Evolutionary conservation across 2,329 filamentous ascomycete genomes (phyloP), one percentile per base, ranked within the genome.

Genomic region (Claviceps humidiphila): DNA sequence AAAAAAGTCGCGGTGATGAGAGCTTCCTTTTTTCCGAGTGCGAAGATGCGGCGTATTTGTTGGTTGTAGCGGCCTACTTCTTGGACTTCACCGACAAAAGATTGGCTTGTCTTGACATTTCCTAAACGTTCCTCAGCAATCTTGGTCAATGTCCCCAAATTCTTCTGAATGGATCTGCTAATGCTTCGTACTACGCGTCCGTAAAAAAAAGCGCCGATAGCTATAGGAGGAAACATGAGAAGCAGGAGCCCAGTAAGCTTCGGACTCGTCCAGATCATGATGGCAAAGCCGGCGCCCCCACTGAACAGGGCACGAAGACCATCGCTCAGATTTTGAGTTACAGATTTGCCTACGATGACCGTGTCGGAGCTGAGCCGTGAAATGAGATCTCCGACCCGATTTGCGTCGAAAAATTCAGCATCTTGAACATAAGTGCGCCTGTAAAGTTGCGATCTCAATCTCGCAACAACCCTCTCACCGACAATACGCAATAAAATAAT

Each of bases 401-500:
- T 98, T 41, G 93, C 93, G 65, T 98, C 93, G 64, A 98, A 98
- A 72, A 98, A 98, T 63, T 97, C 93, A 54, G 93, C 93, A 67
- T 98, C 93, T 67, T 98, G 93, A n/a, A 93, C 78, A 60, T 94
- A 95, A 0, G 93, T 98, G 57, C 86, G 82, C 58, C 89, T 82
- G 71, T 95, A 98, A 4, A 98, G 80, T 64, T 89, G 86, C 16
- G 90, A 91, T 55, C 93, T 82, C 52, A 98, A 76, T 59, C 91
- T 81, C 11, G 91, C 85, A 51, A 98, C 93, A 54, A 98, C 93
- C 43, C 93, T 80, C 69, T 98, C 93, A 57, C 93, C 94, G 7
- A 98, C 88, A 56, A 97, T 93, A 26, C 93, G 82, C 22, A 98
- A 78, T 51, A 97, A 84, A 53, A 97, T 85, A 60, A 98, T 94